Evolutionary conservation across 352 stramenopile genomes (phyloP).

Genomic region (Pythium graminicola): DNA sequence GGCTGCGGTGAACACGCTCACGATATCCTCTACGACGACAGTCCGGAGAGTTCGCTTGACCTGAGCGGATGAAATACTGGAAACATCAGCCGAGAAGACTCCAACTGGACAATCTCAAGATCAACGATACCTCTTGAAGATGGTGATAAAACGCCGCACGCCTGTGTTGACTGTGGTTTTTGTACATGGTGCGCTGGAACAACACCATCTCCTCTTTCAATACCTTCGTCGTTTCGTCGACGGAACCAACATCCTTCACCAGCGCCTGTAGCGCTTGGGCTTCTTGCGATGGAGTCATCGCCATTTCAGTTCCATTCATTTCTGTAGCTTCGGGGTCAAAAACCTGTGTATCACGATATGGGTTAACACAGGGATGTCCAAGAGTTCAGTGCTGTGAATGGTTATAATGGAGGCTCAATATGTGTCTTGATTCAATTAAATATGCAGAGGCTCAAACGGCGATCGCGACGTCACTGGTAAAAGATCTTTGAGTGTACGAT

Average conservation of each 20-base stretch:
- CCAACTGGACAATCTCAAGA: neutral
- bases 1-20: slow-evolving; percentile 33
- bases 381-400: neutral
- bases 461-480: no score
- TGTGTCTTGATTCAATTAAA: slow-evolving; percentile 22
- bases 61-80: slow-evolving; percentile 8
- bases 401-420: neutral
- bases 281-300: slow-evolving; percentile 11
- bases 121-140: slow-evolving; percentile 42
- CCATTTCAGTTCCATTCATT: slow-evolving; percentile 21
- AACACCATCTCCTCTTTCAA: slow-evolving; percentile 53
- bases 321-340: neutral
- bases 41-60: slow-evolving; percentile 63
- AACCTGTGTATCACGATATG: neutral
- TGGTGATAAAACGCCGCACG: slow-evolving; percentile 77
- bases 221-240: slow-evolving; percentile 32
- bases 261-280: slow-evolving; percentile 31
- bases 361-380: neutral
- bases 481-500: no score
- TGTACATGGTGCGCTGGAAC: slow-evolving; percentile 82
- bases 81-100: neutral
- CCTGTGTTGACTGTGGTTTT: slow-evolving; percentile 84
- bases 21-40: slow-evolving; percentile 34
- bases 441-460: slow-evolving; percentile 21
- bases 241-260: slow-evolving; percentile 30